Evolutionary conservation across 176 grass and related monocot genomes (phyloP).

Genomic region (Luzula sylvatica): DNA sequence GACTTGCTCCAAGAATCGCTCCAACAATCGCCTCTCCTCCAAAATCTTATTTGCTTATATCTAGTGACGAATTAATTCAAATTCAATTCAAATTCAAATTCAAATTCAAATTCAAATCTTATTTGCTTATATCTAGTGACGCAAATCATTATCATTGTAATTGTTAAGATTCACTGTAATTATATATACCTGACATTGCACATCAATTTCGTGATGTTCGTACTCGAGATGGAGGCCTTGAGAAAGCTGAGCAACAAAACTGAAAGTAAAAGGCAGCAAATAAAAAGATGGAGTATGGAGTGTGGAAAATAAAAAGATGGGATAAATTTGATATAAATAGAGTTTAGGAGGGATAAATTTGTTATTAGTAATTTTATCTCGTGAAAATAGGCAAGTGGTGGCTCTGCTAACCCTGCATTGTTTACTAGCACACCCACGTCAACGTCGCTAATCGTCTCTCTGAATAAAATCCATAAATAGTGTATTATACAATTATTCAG

Average conservation of each 20-base stretch:
- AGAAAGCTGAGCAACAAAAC: conserved; percentile 36
- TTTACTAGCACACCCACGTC: conserved; percentile 55
- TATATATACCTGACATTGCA: conserved; percentile 44
- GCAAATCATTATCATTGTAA: not conserved
- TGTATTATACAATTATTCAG: not conserved
- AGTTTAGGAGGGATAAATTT: too few species aligned
- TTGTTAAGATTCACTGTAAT: too few species aligned
- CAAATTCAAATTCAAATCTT: too few species aligned
- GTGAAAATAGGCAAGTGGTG: conserved; percentile 32
- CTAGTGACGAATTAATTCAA: too few species aligned
- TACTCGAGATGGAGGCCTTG: conserved; percentile 45
- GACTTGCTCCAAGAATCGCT: too few species aligned
- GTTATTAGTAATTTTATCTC: too few species aligned
- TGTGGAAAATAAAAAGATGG: too few species aligned
- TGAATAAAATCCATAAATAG: not conserved
- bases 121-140: not conserved
- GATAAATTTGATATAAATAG: too few species aligned
- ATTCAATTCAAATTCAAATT: too few species aligned
- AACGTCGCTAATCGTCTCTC: conserved; percentile 9
- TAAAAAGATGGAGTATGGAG: not conserved
- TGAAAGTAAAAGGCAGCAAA: conserved; percentile 5
- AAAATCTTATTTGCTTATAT: too few species aligned
- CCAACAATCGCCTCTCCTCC: too few species aligned
- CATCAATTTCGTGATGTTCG: conserved; percentile 35
- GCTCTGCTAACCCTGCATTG: conserved; percentile 37